Evolutionary conservation across 345 rosid species (phyloP), one percentile per base, ranked within the genome.

Genomic region (Kandelia obovata): DNA sequence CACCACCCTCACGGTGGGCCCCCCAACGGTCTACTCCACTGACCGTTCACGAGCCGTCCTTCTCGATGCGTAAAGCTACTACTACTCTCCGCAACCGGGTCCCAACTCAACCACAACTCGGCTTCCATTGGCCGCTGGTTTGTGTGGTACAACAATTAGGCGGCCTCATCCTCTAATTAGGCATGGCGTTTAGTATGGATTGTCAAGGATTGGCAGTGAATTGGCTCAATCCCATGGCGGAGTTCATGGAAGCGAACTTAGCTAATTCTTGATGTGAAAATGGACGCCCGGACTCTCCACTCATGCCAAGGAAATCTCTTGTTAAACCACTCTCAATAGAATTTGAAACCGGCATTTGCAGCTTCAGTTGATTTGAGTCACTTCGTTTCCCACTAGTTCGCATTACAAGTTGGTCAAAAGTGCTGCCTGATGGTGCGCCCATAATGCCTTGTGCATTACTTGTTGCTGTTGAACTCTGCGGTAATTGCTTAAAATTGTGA

Each of bases 231-330:
- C 88, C 85, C 82, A 77, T 75, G 53, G 82, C 73, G 53, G 90
- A 85, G 64, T 82, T 85, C 65, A 91, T 68, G 49, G 94, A 83
- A 68, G 96, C 89, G 70, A 93, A 85, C 75, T 85, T 89, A 46
- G 90, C 94, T 0, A 91, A 75, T 70, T 93, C 97, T 56, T 85
- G 89, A 0, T 88, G 83, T 34, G 75, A 81, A 69, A 86, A 83
- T 27, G 87, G 83, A 46, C 75, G 81, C 32, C 74, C 75, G 0
- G 83, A 67, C 64, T 79, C 96, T 19, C 81, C 79, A 52, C 90
- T 72, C 77, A 87, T 82, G 53, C 96, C 96, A 7, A 92, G 93
- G 68, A 92, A 92, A 70, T 92, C 98, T 69, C 96, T 74, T 2
- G 98, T 92, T 64, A 85, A 58, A 55, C 83, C 79, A 21, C 75